A percentile compares a stretch with the other conserved stretches of the same genome.
Conservation (phyloP, 2,329 filamentous ascomycete genomes). For the Stagonosporopsis rhizophila region DNA sequence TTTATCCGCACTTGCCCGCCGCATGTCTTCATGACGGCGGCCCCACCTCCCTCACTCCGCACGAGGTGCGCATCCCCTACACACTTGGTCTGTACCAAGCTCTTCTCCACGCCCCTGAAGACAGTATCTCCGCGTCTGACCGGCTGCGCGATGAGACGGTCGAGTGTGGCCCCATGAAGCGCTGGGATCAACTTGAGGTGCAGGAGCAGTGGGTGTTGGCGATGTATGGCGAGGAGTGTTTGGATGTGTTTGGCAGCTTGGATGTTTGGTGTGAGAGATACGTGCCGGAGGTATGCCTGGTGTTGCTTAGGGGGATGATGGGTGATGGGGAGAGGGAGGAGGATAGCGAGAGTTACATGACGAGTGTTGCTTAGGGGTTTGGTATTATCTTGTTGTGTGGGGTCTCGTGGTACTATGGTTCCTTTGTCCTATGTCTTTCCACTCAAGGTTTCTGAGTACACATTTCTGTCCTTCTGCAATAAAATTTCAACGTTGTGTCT, state of each 20-base stretch:
- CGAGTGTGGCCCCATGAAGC: slow-evolving; percentile 15
- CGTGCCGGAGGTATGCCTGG: slow-evolving; percentile 41
- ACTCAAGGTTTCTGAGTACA: too few relatives aligned
- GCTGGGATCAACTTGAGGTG: slow-evolving; percentile 18
- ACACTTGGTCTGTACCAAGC: slow-evolving; percentile 18
- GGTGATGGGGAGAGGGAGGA: slow-evolving; percentile 21
- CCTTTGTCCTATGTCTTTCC: too few relatives aligned
- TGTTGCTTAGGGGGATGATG: slow-evolving; percentile 26
- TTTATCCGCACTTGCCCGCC: slow-evolving; percentile 9
- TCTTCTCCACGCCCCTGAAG: slow-evolving; percentile 21
- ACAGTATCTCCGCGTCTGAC: slow-evolving; percentile 10
- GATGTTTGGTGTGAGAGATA: slow-evolving; percentile 33
- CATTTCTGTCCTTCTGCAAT: too few relatives aligned
- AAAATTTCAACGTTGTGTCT: too few relatives aligned
- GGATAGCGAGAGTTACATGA: slow-evolving; percentile 5
- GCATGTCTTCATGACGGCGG: too few relatives aligned
- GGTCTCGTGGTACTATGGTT: neutral
- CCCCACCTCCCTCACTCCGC: neutral
- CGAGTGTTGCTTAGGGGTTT: neutral
- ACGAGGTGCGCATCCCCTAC: slow-evolving; percentile 1
- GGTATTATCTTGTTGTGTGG: neutral
- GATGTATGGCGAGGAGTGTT: slow-evolving; percentile 40
- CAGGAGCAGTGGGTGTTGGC: slow-evolving; percentile 38
- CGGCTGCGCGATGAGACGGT: slow-evolving; percentile 20
- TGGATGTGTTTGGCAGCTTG: slow-evolving; percentile 36